Evolutionary conservation across 441 rosid genomes (phyloP).

Genomic region (Pelargonium citronellum): DNA sequence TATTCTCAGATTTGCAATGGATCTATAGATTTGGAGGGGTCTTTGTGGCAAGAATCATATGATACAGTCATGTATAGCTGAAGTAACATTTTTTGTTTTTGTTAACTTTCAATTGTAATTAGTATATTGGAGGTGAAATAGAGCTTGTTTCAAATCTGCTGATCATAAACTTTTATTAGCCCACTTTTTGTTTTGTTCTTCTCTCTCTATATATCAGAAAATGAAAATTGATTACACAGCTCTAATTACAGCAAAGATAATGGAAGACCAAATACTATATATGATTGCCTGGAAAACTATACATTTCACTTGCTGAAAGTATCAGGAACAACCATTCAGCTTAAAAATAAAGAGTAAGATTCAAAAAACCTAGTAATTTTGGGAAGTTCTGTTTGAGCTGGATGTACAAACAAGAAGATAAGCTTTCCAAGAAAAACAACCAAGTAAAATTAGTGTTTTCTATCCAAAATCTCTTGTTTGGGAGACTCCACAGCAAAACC

Average conservation of each 20-base stretch:
- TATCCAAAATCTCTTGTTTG: slow-evolving; percentile 19
- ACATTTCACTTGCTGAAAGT: neutral
- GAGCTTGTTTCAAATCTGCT: no score
- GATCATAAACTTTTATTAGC: no score
- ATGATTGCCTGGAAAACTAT: neutral
- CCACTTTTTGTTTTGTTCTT: no score
- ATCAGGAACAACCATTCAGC: neutral
- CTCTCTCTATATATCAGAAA: no score
- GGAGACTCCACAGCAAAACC: slow-evolving; percentile 8
- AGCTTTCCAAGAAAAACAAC: neutral
- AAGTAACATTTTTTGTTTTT: neutral
- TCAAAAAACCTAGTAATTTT: neutral
- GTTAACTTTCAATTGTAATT: no score
- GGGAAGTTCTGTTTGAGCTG: neutral
- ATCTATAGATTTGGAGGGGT: neutral
- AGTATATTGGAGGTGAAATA: no score
- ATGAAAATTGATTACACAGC: no score
- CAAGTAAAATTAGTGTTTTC: neutral
- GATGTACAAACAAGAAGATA: slow-evolving; percentile 7
- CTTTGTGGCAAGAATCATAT: slow-evolving; percentile 9
- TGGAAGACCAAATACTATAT: no score
- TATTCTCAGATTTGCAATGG: slow-evolving; percentile 5
- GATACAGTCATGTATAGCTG: neutral
- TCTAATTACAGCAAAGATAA: no score
- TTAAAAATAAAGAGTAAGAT: slow-evolving; percentile 1